Evolutionary conservation across 352 stramenopile species (phyloP), one percentile per base, ranked within the genome.

Genomic region (Phytophthora crassamura): DNA sequence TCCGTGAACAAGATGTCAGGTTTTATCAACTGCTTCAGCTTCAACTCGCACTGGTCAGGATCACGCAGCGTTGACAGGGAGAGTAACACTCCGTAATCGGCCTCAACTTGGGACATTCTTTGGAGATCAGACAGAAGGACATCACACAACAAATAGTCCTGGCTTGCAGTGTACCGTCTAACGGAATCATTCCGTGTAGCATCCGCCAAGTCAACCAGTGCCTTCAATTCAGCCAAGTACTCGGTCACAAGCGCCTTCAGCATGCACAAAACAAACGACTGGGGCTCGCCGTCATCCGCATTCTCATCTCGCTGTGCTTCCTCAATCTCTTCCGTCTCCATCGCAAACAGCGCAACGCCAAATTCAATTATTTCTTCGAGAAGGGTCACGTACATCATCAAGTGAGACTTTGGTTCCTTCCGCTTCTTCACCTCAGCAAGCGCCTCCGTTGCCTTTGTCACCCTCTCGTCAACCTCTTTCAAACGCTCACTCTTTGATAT

Each of bases 331-430:
- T 69, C 50, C 28, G 74, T 65, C 58, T 88, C 78, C 11, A 74
- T 52, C 38, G 88, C 76, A 3, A 92, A 42, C 12, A 90, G 57
- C 15, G 43, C 51, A 5, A 90, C 53, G 10, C 76, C 79, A 50
- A 90, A 77, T 12, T 72, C 45, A 10, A 77, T 48, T n/a, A 78
- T 64, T 60, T 92, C 80, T 60, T 92, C 79, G 62, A 89, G 72
- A 2, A 83, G 43, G 2, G 69, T 68, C 9, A 86, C 59, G 20
- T 75, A 64, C 12, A 81, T 6, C 60, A 81, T 74, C 10, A 57
- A 49, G 45, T 73, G 46, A 9, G 41, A 57, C 6, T 62, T 63
- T 0, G 61, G 41, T 2, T 76, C 64, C 9, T 51, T 67, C 42
- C 74, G 64, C 25, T 67, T 75, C 48, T 83, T 89, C n/a, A 84